Evolutionary conservation across 2,329 filamentous ascomycete genomes (phyloP).

Genomic region (Ophiostoma piceae): DNA sequence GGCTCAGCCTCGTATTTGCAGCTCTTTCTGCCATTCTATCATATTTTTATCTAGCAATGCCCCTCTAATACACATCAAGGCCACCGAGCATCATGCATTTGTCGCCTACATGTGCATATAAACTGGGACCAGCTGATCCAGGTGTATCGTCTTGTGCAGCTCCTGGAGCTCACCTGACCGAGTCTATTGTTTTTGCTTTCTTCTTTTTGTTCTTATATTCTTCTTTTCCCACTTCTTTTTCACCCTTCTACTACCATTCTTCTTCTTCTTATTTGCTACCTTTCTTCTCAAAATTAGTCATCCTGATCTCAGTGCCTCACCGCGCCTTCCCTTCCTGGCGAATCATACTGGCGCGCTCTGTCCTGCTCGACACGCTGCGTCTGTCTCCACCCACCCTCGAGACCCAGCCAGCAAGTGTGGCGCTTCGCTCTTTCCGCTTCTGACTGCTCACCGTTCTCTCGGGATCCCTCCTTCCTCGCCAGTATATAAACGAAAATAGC

Average conservation of each 20-base stretch:
- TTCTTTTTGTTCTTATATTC: neutral
- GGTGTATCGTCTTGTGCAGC: neutral
- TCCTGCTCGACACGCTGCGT: neutral
- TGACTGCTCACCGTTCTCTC: constrained; percentile 11
- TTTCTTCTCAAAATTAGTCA: neutral
- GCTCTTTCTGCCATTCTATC: neutral
- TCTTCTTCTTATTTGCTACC: neutral
- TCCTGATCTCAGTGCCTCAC: neutral
- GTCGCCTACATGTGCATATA: constrained; percentile 3
- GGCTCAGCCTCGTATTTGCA: neutral
- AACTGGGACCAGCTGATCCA: neutral
- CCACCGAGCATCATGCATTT: neutral
- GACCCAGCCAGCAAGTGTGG: neutral
- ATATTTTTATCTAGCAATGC: neutral
- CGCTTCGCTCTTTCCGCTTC: constrained; percentile 3
- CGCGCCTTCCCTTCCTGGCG: neutral
- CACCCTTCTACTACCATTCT: neutral
- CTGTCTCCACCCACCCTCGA: neutral
- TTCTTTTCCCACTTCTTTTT: neutral
- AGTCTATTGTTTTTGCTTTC: neutral
- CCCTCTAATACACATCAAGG: neutral
- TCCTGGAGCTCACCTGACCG: neutral
- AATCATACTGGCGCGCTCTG: neutral
- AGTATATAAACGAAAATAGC: neutral
- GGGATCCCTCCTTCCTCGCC: constrained; percentile 3